phyloP scores from a whole-genome alignment of 2,329 filamentous ascomycete genomes.

The Coniochaeta sp. region DNA sequence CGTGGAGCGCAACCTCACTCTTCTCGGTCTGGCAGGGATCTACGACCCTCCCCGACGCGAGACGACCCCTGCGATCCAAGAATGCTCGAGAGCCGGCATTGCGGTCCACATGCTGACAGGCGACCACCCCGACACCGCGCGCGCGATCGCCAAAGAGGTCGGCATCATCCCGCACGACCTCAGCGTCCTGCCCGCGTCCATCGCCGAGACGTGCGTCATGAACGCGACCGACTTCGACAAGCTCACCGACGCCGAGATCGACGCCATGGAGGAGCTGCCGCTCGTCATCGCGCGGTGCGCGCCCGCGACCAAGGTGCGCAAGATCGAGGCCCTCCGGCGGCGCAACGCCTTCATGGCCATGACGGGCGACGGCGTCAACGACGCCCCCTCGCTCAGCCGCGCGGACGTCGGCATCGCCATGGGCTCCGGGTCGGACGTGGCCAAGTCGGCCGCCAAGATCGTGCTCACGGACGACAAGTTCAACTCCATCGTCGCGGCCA shows the following conservation, averaged over 20 bases:
- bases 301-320: slow-evolving; percentile 79
- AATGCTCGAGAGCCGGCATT: slow-evolving; percentile 68
- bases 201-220: slow-evolving; percentile 65
- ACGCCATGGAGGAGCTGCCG: slow-evolving; percentile 66
- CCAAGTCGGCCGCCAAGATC: slow-evolving; percentile 75
- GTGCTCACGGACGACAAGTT: slow-evolving; percentile 86
- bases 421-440: slow-evolving; percentile 82
- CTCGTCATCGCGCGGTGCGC: slow-evolving; percentile 79
- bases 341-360: slow-evolving; percentile 73
- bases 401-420: slow-evolving; percentile 86
- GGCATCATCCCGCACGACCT: slow-evolving; percentile 65
- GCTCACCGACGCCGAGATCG: slow-evolving; percentile 67
- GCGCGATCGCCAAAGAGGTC: slow-evolving; percentile 71
- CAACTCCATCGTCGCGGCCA: slow-evolving; percentile 75
- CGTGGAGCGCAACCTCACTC: slow-evolving; percentile 62
- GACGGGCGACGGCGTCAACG: slow-evolving; percentile 86
- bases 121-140: slow-evolving; percentile 72
- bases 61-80: slow-evolving; percentile 63
- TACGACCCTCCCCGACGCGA: slow-evolving; percentile 82
- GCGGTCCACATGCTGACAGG: slow-evolving; percentile 80
- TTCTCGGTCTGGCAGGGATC: slow-evolving; percentile 77
- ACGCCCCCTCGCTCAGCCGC: slow-evolving; percentile 71
- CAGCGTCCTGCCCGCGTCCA: slow-evolving; percentile 48
- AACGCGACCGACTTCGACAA: slow-evolving; percentile 74
- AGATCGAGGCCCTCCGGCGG: slow-evolving; percentile 82